phyloP scores from a whole-genome alignment of 2,329 filamentous ascomycete species.

The Ophiostoma novo-ulmi region DNA sequence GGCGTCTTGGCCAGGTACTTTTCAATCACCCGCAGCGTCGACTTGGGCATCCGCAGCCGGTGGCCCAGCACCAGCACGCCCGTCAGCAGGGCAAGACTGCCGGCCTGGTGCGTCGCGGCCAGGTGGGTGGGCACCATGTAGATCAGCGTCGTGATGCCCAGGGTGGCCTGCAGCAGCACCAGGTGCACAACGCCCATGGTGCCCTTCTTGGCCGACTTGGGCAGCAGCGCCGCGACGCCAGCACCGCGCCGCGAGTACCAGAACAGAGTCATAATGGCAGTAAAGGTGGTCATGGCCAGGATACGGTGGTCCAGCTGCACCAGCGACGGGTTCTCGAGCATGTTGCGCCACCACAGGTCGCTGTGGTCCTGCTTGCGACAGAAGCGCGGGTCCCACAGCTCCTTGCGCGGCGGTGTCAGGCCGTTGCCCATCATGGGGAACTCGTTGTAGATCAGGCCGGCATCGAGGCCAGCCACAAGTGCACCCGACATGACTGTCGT shows the following conservation, averaged over 20 bases:
- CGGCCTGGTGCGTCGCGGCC: conserved; percentile 88
- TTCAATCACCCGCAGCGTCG: conserved; percentile 57
- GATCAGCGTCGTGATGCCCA: conserved; percentile 86
- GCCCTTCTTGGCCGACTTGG: conserved; percentile 60
- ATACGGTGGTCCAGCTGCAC: conserved; percentile 96
- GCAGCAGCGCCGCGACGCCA: conserved; percentile 51
- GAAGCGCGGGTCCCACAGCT: conserved; percentile 85
- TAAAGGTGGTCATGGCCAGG: conserved; percentile 83
- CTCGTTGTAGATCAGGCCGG: conserved; percentile 97
- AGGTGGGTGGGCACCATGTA: conserved; percentile 89
- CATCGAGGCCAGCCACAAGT: conserved; percentile 89
- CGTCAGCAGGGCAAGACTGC: conserved; percentile 76
- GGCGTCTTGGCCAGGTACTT: conserved; percentile 36
- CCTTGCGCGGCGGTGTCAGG: conserved; percentile 70
- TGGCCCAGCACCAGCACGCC: conserved; percentile 75
- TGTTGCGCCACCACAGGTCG: conserved; percentile 94
- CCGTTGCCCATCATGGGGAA: conserved; percentile 93
- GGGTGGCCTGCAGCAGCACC: conserved; percentile 70
- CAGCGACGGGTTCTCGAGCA: conserved; percentile 91
- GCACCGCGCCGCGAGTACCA: conserved; percentile 68
- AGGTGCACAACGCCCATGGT: conserved; percentile 77
- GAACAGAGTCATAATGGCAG: conserved; percentile 70
- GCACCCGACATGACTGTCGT: conserved; percentile 88
- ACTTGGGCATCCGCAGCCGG: conserved; percentile 66
- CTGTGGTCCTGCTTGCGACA: conserved; percentile 68